Base-by-base conservation (phyloP, 1,284 basidiomycete genomes). In the Ustilago nuda region DNA sequence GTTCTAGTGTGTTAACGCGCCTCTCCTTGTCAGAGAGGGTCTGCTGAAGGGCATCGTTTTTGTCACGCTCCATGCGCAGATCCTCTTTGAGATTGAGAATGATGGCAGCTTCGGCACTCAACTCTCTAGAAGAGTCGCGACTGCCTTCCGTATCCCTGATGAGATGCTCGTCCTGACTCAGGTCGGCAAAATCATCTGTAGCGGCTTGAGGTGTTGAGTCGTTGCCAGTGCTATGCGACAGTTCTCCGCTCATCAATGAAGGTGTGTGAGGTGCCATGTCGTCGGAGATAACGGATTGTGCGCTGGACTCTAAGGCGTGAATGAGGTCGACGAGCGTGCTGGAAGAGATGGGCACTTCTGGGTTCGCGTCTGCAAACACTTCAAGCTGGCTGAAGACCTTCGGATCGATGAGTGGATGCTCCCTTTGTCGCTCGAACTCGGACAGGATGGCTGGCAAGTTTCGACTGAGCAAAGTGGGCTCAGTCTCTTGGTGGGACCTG, bases 21-120 rank as follows among this genome's bases (percentile, higher is more conserved):
- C 74, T 56, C 60, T 76, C 69, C 43, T 76, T 76, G 39, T 76
- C 74, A 13, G 74, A 72, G 4, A 76, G 59, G 5, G 66, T 68
- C 43, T 69, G 66, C 61, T 72, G 70, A 8, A 76, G 54, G 5
- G 69, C 69, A 36, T 76, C 74, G 52, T 46, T 72, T 62, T 72
- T 76, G 55, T 63, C 70, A 8, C 70, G 62, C 54, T 72, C 74
- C 37, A 76, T 66, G n/a, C 66, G 69, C 30, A 76, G 56, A 43
- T 76, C 74, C 41, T 76, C 70, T 45, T 76, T 72, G 51, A 72
- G 59, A 33, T 72, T 69, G 41, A 62, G 56, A 39, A 72, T 66
- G 62, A 62, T 53, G 19, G 70, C 56, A 4, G 61, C 65, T 45
- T 76, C 69, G 19, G 63, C 69, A 51, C 62, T 67, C 19, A 72